Base-by-base conservation (phyloP, 495 filamentous ascomycete genomes). In the Daldinia bambusicola region DNA sequence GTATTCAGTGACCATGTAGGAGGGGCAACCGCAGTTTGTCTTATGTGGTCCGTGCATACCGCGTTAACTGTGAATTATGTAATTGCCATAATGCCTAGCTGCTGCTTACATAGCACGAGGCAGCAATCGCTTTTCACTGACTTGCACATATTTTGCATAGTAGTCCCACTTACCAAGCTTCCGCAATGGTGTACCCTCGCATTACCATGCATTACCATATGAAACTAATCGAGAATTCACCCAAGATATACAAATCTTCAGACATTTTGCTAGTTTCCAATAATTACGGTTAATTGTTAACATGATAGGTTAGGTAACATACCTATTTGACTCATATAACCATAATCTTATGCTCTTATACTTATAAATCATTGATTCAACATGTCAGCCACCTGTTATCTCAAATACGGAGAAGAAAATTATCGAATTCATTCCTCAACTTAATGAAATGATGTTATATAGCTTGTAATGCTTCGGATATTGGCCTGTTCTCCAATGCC, bases 401-500 rank as follows among this genome's bases (percentile, higher is more conserved):
- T 53, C 26, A 26, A 53, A 31, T 14, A 32, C 12, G 30, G 38
- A 56, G 51, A 8, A 26, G 31, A 20, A 6, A 53, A 52, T 55
- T 45, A 65, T 38, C 18, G 36, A 52, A 41, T 56, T 36, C 43
- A 22, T 61, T 62, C 36, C 57, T 55, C 26, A 34, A 62, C 61
- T 55, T 30, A 69, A 73, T 38, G 65, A 73, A 66, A 72, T 12
- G 20, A 57, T 66, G 70, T 66, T 73, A 69, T 73, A 73, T 73
- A 73, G 65, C 61, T 61, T 65, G 62, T 67, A 56, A 51, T 68
- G 60, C 67, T 62, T 48, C 67, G 50, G 31, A 67, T 31, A 60
- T 74, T 55, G 71, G 71, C 31, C 68, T 72, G 71, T 74, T 75
- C 66, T 55, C 70, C 68, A 60, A 63, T 70, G 55, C 58, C 59